Conservation (phyloP, 805 yeast genomes). For the Kregervanrija fluxuum region DNA sequence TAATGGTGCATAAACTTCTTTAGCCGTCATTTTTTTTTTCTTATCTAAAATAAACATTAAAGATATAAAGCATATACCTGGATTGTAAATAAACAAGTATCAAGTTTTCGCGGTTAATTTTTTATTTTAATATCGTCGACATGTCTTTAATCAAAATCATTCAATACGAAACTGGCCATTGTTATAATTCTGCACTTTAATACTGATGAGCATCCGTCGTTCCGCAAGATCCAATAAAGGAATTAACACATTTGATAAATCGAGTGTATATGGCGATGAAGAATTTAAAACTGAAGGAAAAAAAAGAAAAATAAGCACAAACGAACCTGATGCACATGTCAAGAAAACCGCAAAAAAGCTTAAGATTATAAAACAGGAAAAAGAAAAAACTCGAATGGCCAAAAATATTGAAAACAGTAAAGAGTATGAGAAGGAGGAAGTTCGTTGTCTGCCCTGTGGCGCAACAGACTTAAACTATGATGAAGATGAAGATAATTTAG, state of each 20-base stretch:
- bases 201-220: constrained; percentile 25
- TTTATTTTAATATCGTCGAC: too few relatives aligned
- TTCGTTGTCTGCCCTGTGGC: constrained; percentile 58
- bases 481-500: constrained; percentile 45
- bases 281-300: constrained; percentile 4
- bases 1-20: constrained; percentile 7
- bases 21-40: not conserved
- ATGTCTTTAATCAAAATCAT: too few relatives aligned
- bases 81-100: not conserved
- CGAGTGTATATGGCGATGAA: not conserved
- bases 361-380: not conserved
- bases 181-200: constrained; percentile 6
- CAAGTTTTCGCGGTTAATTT: not conserved
- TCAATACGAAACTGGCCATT: not conserved
- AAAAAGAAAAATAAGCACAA: not conserved
- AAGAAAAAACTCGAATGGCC: not conserved
- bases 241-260: constrained; percentile 17
- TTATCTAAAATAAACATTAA: not conserved
- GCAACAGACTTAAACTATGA: constrained; percentile 50
- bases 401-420: constrained; percentile 12
- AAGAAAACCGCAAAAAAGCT: not conserved
- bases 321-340: not conserved
- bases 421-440: constrained; percentile 31
- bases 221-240: constrained; percentile 39
- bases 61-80: not conserved